Evolutionary conservation across 192 early-diverging fungal genomes (phyloP), one percentile per base, ranked within the genome.

Genomic region (Ambispora gerdemannii): DNA sequence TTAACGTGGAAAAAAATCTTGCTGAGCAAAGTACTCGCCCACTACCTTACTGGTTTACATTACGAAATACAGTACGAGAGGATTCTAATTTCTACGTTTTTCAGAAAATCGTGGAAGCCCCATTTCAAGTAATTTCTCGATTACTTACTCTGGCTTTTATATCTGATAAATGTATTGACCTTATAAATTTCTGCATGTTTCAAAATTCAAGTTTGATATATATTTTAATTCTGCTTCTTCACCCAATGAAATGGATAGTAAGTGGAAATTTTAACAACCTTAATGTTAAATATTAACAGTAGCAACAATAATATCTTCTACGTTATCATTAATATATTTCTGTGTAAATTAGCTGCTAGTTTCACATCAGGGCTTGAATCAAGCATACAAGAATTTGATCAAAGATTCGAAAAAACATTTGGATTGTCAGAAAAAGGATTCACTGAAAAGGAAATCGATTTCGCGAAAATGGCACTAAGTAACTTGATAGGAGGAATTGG

Each of bases 401-500:
- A 74, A 24, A 79, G 88, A 22, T 97, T 97, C 71, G 91, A 94
- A 63, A 56, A 81, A 0, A 84, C 80, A 0, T 95, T 93, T 76
- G 77, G 81, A 7, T 78, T 97, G 15, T 64, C 70, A 19, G 74
- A 77, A 25, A 92, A 92, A 51, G 89, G 88, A 19, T 95, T 80
- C 79, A 73, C 72, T n/a, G 32, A 74, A 2, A 77, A 82, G 0
- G 79, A 93, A 63, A 66, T 92, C 47, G 74, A 82, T 19, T 90
- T 95, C 76, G 95, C 88, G 3, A 81, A 91, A 70, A 82, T 82
- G 13, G 80, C 89, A 22, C 66, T 95, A 33, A 90, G 90, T 67
- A 95, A 94, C 72, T 77, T 98, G 66, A 32, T 98, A 11, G 94
- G 95, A 59, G 94, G 94, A 0, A 89, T 98, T 27, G 95, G 95